A percentile compares a stretch with the other conserved stretches of the same genome.
These are phyloP conservation scores for Grigorovia humatica DNA, from an alignment of 805 yeast species.

Conservation along the genomic window DNA sequence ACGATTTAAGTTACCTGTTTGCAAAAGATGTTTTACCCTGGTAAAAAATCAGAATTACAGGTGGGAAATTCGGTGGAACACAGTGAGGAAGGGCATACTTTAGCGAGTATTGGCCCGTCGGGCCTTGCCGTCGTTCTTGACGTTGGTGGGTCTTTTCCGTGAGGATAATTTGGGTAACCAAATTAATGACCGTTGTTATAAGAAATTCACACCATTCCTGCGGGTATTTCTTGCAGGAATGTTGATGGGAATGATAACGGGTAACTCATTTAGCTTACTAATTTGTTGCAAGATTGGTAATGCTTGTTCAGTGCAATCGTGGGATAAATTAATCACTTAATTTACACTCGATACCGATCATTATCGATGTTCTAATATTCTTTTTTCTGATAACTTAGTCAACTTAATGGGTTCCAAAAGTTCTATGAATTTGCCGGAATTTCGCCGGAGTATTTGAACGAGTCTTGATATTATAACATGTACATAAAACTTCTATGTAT, in stretches of 20 bases:
- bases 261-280: conserved; percentile 21
- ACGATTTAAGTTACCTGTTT: conserved; percentile 24
- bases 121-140: background rate
- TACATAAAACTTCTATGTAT: too few relatives aligned
- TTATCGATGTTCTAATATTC: conserved; percentile 16
- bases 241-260: conserved; percentile 27
- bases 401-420: background rate
- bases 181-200: conserved; percentile 19
- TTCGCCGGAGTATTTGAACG: too few relatives aligned
- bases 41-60: conserved; percentile 11
- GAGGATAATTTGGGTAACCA: conserved; percentile 5
- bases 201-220: conserved; percentile 19
- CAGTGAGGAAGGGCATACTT: conserved; percentile 13
- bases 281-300: conserved; percentile 3
- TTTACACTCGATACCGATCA: conserved; percentile 32
- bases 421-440: too few relatives aligned
- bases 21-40: conserved; percentile 7
- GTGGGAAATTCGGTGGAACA: conserved; percentile 33
- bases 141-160: background rate
- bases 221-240: background rate
- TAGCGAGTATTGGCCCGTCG: background rate
- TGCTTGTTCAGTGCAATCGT: conserved; percentile 32
- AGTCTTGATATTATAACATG: too few relatives aligned
- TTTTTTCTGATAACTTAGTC: background rate
- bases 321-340: conserved; percentile 14